These are phyloP conservation scores for sunflower (Helianthus annuus) DNA, from an alignment of 129 eudicot genomes.

Conservation along the genomic window HanXRQr2.0-SUNRISE NC_035435.2:86601140-86601639, in stretches of 20 bases:
- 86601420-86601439: too few species aligned
- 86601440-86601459: too few species aligned
- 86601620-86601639: conserved; percentile 9
- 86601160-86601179: not conserved
- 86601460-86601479: not conserved
- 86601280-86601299: not conserved
- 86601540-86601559: not conserved
- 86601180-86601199: not conserved
- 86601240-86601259: conserved; percentile 3
- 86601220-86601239: not conserved
- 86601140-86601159: not conserved
- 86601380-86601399: not conserved
- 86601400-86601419: too few species aligned
- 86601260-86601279: not conserved
- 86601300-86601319: not conserved
- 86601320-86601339: not conserved
- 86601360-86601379: not conserved
- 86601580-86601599: not conserved
- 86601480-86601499: not conserved
- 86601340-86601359: not conserved
- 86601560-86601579: not conserved
- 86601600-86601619: not conserved
- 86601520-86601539: not conserved
- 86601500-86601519: not conserved
- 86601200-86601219: not conserved